Evolutionary conservation across 257 asterid genomes (phyloP).

Genomic region (Scutellaria baicalensis): DNA sequence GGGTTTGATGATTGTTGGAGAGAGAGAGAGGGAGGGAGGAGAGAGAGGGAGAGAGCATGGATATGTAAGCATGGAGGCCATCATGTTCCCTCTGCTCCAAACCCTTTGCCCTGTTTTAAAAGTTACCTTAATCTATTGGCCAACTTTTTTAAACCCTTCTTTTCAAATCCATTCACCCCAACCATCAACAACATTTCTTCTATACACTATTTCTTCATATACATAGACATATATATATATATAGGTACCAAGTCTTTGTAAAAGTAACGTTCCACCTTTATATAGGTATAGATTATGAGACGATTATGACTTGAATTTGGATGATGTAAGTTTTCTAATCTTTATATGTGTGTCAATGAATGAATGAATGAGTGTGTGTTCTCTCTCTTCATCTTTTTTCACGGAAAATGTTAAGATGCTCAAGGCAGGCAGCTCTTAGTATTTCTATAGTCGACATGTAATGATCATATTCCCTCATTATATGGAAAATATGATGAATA

Average conservation of each 20-base stretch:
- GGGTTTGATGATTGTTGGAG: neutral
- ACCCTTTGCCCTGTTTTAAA: constrained; percentile 33
- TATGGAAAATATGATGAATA: too few relatives aligned
- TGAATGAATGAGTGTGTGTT: too few relatives aligned
- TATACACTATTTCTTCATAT: neutral
- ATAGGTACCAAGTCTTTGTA: neutral
- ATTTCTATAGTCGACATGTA: too few relatives aligned
- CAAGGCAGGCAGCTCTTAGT: too few relatives aligned
- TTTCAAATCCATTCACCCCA: constrained; percentile 11
- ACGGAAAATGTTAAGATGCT: too few relatives aligned
- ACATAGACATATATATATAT: neutral
- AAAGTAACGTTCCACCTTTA: too few relatives aligned
- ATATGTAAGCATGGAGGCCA: constrained; percentile 59
- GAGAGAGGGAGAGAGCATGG: constrained; percentile 19
- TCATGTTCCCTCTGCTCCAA: constrained; percentile 57
- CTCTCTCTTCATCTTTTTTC: too few relatives aligned
- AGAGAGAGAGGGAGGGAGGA: neutral
- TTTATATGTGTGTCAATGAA: too few relatives aligned
- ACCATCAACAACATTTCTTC: neutral
- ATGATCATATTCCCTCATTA: too few relatives aligned
- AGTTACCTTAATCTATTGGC: constrained; percentile 21
- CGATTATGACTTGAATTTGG: too few relatives aligned
- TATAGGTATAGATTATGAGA: too few relatives aligned
- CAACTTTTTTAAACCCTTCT: constrained; percentile 6
- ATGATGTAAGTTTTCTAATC: too few relatives aligned